These are phyloP conservation scores for Amphicarpaea edgeworthii DNA, from an alignment of 306 rosid species.

Conservation along the genomic window DNA sequence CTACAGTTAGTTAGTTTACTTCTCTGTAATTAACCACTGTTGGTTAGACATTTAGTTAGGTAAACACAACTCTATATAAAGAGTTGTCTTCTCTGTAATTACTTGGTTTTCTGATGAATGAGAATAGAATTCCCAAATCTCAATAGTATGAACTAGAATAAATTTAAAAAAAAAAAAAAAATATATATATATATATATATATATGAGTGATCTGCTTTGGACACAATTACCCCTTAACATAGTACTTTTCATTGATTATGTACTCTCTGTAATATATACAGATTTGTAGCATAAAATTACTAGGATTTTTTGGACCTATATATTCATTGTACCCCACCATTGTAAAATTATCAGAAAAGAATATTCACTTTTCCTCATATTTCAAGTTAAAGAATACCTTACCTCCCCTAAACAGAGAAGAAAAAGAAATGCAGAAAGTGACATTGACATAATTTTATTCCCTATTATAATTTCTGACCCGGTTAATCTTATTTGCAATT, in stretches of 20 bases:
- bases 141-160: no score
- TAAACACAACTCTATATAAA: no score
- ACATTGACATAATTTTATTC: neutral
- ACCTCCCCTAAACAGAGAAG: neutral
- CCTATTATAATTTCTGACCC: neutral
- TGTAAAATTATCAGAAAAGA: neutral
- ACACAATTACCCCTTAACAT: neutral
- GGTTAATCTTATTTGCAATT: constrained; percentile 25
- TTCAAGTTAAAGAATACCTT: neutral
- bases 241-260: neutral
- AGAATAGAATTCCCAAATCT: no score
- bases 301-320: neutral
- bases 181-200: no score
- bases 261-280: neutral
- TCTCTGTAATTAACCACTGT: no score
- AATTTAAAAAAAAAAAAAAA: no score
- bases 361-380: neutral
- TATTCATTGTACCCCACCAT: neutral
- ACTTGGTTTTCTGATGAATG: no score
- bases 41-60: no score
- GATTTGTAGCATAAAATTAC: neutral
- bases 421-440: neutral
- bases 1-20: no score
- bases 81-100: no score
- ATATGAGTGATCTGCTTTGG: neutral